Base-by-base conservation (phyloP, 2,329 filamentous ascomycete genomes). In the Sarocladium oryzae region DNA sequence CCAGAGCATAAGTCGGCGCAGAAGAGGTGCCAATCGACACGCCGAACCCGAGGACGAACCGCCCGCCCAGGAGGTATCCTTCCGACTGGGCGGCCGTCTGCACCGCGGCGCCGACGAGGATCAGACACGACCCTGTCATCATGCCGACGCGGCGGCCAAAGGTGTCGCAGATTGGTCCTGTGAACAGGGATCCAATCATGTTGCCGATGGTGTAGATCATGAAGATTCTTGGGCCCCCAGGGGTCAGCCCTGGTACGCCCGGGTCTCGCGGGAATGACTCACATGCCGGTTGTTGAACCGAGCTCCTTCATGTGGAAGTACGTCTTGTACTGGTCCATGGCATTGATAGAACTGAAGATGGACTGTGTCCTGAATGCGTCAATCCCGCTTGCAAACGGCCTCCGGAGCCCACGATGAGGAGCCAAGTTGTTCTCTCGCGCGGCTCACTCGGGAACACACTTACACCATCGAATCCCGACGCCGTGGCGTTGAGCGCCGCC, bases 41-140 rank as follows among this genome's bases (percentile, higher is more conserved):
- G 15, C 71, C 71, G 50, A 82, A 81, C 16, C 79, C 79, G 0
- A 82, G 72, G 3, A 81, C 61, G 55, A 82, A 80, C 21, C 77
- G 73, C 2, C 76, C 77, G 6, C 70, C 69, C 35, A 74, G 65
- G n/a, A 74, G 70, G 43, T 70, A 69, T 13, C 60, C 60, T 37
- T 69, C 64, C 28, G 58, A 62, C 4, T 61, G 63, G 2, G 71
- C 66, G 13, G 63, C 60, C 4, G 62, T 70, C 57, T 68, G 66
- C 3, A 73, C 61, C 16, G 63, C 66, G 18, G 70, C 68, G 1
- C 71, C 71, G 11, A 68, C 57, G 30, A 74, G 67, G 52, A 74
- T 72, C 23, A 74, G 58, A 1, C 66, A 51, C 7, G 66, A 59
- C 1, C 69, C 71, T 11, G 56, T 56, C 20, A 70, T 66, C 69